A percentile compares a stretch with the other conserved stretches of the same genome.
These are phyloP conservation scores for Triadica sebifera DNA, from an alignment of 345 rosid genomes.

Conservation along the genomic window DNA sequence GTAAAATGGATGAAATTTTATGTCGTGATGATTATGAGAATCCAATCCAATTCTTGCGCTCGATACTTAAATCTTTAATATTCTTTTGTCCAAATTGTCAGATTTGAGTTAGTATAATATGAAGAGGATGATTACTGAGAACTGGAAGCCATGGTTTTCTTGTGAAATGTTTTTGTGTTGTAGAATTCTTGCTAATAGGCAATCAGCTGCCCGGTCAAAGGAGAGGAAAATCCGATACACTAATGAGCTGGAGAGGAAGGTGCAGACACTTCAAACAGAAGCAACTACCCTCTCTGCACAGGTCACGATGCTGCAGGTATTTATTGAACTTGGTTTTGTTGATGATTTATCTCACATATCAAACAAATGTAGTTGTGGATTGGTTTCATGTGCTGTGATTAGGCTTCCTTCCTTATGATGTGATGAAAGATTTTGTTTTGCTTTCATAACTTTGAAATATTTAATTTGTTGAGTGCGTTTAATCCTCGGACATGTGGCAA, in stretches of 20 bases:
- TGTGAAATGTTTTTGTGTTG: constrained; percentile 8
- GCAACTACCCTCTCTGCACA: constrained; percentile 98
- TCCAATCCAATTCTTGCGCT: not conserved
- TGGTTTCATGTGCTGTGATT: not conserved
- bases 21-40: not conserved
- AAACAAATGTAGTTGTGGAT: not conserved
- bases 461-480: not conserved
- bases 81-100: not conserved
- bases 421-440: not conserved
- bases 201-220: constrained; percentile 93
- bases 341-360: not conserved
- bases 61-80: not conserved
- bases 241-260: constrained; percentile 90
- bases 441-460: not conserved
- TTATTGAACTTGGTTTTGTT: not conserved
- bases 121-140: not conserved
- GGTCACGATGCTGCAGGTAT: constrained; percentile 86
- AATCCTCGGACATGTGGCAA: not conserved
- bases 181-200: constrained; percentile 91
- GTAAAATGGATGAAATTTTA: not conserved
- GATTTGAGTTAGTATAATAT: not conserved
- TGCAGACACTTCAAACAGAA: constrained; percentile 96
- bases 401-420: not conserved
- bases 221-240: constrained; percentile 88
- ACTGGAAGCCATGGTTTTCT: not conserved